A percentile compares a stretch with the other conserved stretches of the same genome.
phyloP scores from a whole-genome alignment of 2,329 filamentous ascomycete species.

The Aureobasidium sp. region DNA sequence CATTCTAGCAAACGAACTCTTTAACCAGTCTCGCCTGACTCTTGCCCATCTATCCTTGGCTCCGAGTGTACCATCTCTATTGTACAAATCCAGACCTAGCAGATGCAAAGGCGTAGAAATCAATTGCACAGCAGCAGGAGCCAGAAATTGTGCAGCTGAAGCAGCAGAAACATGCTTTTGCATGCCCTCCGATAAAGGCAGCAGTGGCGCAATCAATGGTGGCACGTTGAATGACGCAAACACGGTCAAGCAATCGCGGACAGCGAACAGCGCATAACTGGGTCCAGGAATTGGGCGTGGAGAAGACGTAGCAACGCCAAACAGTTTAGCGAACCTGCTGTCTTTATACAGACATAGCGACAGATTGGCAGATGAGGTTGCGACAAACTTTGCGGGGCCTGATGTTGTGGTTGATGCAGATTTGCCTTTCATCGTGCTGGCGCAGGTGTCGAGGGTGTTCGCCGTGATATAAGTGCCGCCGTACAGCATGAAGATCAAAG shows the following conservation, averaged over 20 bases:
- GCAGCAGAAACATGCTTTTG: conserved; percentile 43
- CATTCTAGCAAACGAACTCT: conserved; percentile 67
- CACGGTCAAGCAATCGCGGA: conserved; percentile 80
- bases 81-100: conserved; percentile 79
- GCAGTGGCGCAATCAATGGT: conserved; percentile 61
- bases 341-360: conserved; percentile 85
- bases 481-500: conserved; percentile 63
- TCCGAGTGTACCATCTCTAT: conserved; percentile 46
- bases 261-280: conserved; percentile 69
- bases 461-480: conserved; percentile 84
- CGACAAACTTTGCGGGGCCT: conserved; percentile 71
- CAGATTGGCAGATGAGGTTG: conserved; percentile 75
- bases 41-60: conserved; percentile 55
- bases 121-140: conserved; percentile 71
- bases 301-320: conserved; percentile 52
- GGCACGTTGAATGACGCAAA: conserved; percentile 91
- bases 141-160: conserved; percentile 64
- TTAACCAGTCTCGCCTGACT: conserved; percentile 66
- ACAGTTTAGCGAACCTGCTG: conserved; percentile 73
- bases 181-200: conserved; percentile 41
- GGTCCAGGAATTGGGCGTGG: conserved; percentile 52
- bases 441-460: conserved; percentile 74
- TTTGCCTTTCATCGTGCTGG: conserved; percentile 52
- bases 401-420: conserved; percentile 58
- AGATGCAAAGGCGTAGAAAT: conserved; percentile 77